Evolutionary conservation across 805 yeast genomes (phyloP).

Genomic region (Nakazawaea ishiwadae): DNA sequence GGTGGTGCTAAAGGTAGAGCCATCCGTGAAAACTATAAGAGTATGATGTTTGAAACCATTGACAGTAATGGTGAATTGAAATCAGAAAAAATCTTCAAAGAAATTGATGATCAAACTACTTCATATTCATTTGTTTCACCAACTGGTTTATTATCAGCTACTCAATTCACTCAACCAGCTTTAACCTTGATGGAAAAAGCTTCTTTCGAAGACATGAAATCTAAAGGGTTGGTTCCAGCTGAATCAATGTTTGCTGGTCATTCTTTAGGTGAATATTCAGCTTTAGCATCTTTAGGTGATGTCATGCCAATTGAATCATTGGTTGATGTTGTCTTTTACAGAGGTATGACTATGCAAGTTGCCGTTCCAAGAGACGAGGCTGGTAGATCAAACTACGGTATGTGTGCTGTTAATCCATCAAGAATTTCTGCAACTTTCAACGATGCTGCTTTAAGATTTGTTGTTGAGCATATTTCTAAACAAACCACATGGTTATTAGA

Average conservation of each 20-base stretch:
- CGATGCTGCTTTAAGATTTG: constrained; percentile 92
- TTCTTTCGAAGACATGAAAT: constrained; percentile 93
- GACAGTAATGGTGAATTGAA: constrained; percentile 76
- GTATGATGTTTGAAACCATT: constrained; percentile 97
- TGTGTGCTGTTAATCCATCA: constrained; percentile 98
- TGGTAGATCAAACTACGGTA: constrained; percentile 98
- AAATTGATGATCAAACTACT: constrained; percentile 73
- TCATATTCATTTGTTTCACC: constrained; percentile 89
- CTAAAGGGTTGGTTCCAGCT: constrained; percentile 91
- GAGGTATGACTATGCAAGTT: constrained; percentile 99
- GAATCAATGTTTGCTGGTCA: constrained; percentile 98
- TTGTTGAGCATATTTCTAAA: constrained; percentile 79
- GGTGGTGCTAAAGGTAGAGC: constrained; percentile 97
- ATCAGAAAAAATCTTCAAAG: constrained; percentile 94
- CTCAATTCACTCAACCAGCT: constrained; percentile 99
- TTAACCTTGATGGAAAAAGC: constrained; percentile 99
- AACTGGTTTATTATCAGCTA: constrained; percentile 92
- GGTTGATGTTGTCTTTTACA: constrained; percentile 96
- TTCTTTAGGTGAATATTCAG: constrained; percentile 98
- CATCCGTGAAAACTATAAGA: constrained; percentile 89
- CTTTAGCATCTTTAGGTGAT: constrained; percentile 93
- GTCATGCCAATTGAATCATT: constrained; percentile 98
- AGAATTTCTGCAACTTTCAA: constrained; percentile 84
- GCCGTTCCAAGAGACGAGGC: constrained; percentile 96
- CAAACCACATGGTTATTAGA: constrained; percentile 93